Evolutionary conservation across 345 rosid species (phyloP).

Genomic region (Nasturtium officinale): DNA sequence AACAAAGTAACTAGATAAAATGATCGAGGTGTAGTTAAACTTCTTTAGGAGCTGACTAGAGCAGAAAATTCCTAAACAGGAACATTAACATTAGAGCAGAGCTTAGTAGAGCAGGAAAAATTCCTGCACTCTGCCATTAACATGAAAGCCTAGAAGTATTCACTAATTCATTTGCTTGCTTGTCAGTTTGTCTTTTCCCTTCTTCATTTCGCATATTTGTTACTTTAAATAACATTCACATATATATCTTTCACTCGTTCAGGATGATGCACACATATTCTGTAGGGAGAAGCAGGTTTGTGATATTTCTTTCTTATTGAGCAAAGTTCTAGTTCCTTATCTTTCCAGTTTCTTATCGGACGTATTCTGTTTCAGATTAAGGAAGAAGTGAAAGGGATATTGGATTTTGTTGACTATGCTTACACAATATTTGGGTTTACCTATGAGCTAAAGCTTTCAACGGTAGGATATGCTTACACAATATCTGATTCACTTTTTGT

Average conservation of each 20-base stretch:
- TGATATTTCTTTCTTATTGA: constrained; percentile 2
- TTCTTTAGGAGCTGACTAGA: constrained; percentile 62
- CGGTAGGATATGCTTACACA: constrained; percentile 73
- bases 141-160: not conserved
- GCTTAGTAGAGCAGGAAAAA: not conserved
- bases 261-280: constrained; percentile 82
- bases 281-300: constrained; percentile 51
- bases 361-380: constrained; percentile 54
- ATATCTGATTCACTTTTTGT: not conserved
- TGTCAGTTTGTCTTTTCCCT: not conserved
- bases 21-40: not conserved
- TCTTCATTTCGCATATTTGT: constrained; percentile 5
- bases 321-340: not conserved
- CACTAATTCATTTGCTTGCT: constrained; percentile 22
- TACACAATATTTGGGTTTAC: constrained; percentile 70
- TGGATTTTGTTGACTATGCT: constrained; percentile 70
- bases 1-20: too few species aligned
- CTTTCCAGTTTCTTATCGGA: constrained; percentile 5
- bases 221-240: not conserved
- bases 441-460: constrained; percentile 82
- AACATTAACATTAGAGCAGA: too few species aligned
- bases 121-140: not conserved
- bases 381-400: constrained; percentile 67
- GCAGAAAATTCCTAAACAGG: not conserved
- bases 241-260: constrained; percentile 49